Conservation (phyloP, 345 rosid genomes). For the Litchi chinensis region DNA sequence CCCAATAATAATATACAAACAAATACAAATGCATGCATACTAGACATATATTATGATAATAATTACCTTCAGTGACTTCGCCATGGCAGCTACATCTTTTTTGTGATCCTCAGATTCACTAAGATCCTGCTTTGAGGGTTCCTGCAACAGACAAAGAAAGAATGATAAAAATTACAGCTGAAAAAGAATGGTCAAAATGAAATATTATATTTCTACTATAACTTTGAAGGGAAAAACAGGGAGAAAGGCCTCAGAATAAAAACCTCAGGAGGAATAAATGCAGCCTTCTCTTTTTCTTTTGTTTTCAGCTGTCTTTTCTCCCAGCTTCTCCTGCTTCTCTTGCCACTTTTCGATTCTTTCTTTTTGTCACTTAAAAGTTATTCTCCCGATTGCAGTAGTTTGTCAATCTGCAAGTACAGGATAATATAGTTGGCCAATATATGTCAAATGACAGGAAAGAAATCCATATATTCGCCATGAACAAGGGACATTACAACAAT, state of each 20-base stretch:
- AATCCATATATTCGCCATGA: not conserved
- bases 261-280: conserved; percentile 90
- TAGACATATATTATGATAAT: not conserved
- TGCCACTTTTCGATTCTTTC: conserved; percentile 74
- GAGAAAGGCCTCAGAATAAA: not conserved
- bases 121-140: conserved; percentile 40
- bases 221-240: not conserved
- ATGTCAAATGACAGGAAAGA: not conserved
- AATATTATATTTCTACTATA: not conserved
- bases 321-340: conserved; percentile 85
- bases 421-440: not conserved
- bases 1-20: not conserved
- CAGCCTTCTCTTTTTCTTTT: conserved; percentile 80
- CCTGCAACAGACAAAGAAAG: conserved; percentile 37
- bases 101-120: conserved; percentile 36
- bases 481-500: not conserved
- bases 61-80: conserved; percentile 69
- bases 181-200: not conserved
- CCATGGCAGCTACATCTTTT: conserved; percentile 56
- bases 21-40: not conserved
- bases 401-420: conserved; percentile 58
- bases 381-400: conserved; percentile 73
- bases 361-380: conserved; percentile 64
- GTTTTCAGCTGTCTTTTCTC: conserved; percentile 78
- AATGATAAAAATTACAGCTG: not conserved